Evolutionary conservation across 2,329 filamentous ascomycete genomes (phyloP).

Genomic region (Rasamsonia emersonii): DNA sequence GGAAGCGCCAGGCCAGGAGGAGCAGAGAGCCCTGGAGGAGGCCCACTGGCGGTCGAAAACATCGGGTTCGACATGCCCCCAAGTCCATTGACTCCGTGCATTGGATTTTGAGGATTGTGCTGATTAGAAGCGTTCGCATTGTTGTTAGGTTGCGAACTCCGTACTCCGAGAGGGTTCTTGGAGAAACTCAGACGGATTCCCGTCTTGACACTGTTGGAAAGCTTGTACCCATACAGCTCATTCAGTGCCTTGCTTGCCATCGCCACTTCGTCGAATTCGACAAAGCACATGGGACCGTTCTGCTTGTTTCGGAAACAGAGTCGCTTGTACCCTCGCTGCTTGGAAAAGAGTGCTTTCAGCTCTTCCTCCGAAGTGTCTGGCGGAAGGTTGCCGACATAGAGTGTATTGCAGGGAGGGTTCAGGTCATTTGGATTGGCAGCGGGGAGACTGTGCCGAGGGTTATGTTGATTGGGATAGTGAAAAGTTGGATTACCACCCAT

Average conservation of each 20-base stretch:
- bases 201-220: conserved; percentile 89
- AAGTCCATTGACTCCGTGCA: conserved; percentile 51
- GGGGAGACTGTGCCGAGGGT: conserved; percentile 61
- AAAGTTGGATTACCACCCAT: conserved; percentile 44
- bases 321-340: conserved; percentile 88
- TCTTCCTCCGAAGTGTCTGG: conserved; percentile 92
- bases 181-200: conserved; percentile 95
- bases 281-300: conserved; percentile 97
- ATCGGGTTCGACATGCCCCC: conserved; percentile 49
- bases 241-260: conserved; percentile 86
- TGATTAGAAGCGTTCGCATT: conserved; percentile 44
- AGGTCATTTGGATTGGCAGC: conserved; percentile 90
- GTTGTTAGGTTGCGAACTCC: conserved; percentile 59
- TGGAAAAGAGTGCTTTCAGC: conserved; percentile 85
- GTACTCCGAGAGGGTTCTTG: conserved; percentile 90
- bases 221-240: conserved; percentile 75
- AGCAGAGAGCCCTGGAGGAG: conserved; percentile 69
- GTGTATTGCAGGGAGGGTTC: conserved; percentile 93
- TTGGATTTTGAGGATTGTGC: conserved; percentile 42
- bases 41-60: conserved; percentile 63
- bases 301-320: conserved; percentile 91
- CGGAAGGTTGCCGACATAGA: conserved; percentile 95
- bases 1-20: conserved; percentile 59
- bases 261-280: conserved; percentile 91
- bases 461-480: conserved; percentile 49